These are phyloP conservation scores for Monosporascus sp. DNA, from an alignment of 2,329 filamentous ascomycete species.

Conservation along the genomic window DNA sequence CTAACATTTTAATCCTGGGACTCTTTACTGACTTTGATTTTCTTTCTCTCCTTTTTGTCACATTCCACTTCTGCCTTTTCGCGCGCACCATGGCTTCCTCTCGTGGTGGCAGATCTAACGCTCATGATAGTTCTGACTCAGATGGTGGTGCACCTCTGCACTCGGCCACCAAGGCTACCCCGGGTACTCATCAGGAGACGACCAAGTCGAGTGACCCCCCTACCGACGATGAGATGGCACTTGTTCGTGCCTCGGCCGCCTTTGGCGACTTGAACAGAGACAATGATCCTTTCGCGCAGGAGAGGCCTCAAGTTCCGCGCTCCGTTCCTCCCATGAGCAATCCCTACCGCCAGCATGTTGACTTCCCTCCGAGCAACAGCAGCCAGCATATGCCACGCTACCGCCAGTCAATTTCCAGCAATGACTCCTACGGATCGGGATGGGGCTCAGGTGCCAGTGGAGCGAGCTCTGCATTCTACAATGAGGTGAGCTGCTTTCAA, in stretches of 20 bases:
- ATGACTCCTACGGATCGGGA: not conserved
- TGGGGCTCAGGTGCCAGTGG: not conserved
- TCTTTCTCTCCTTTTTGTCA: too few species aligned
- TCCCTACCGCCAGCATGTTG: conserved; percentile 1
- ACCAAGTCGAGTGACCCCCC: conserved; percentile 5
- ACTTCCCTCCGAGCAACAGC: not conserved
- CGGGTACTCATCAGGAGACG: conserved; percentile 1
- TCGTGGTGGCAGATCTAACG: conserved; percentile 1
- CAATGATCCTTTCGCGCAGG: conserved; percentile 8
- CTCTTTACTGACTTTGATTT: too few species aligned
- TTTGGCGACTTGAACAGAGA: conserved; percentile 7
- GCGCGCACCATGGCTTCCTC: conserved; percentile 3
- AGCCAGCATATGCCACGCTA: not conserved
- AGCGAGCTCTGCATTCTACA: not conserved
- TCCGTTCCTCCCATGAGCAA: conserved; percentile 10
- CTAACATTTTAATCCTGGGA: too few species aligned
- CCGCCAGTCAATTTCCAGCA: conserved; percentile 1
- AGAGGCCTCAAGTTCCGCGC: conserved; percentile 8
- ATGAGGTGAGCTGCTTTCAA: conserved; percentile 1
- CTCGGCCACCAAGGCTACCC: conserved; percentile 6
- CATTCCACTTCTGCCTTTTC: too few species aligned
- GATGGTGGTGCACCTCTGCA: conserved; percentile 15
- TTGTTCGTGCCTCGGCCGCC: conserved; percentile 14
- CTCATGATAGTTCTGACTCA: conserved; percentile 9
- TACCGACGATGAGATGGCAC: conserved; percentile 15